Conservation (phyloP, 768 basidiomycete species). For the Boletus coccyginus region DNA sequence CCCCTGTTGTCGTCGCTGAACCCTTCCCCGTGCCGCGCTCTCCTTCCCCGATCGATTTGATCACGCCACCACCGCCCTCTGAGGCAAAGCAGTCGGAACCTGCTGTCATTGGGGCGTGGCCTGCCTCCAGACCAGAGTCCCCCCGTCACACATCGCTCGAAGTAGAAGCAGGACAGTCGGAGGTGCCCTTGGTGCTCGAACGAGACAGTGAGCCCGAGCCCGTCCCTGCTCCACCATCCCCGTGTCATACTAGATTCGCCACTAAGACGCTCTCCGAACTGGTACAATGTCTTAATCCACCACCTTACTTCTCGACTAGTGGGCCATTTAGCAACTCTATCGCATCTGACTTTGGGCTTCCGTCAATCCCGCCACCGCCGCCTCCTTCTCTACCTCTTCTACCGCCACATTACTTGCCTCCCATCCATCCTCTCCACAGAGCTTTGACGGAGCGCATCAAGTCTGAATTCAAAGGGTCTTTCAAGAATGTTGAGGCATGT, state of each 20-base stretch:
- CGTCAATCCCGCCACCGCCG: constrained; percentile 6
- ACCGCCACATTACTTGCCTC: constrained; percentile 8
- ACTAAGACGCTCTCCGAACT: constrained; percentile 9
- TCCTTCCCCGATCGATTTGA: constrained; percentile 48
- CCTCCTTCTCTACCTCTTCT: constrained; percentile 2
- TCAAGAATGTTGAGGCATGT: constrained; percentile 24
- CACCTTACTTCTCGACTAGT: constrained; percentile 15
- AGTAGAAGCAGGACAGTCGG: constrained; percentile 9
- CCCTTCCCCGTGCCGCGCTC: constrained; percentile 34
- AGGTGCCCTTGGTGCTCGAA: constrained; percentile 3
- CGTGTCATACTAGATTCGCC: constrained; percentile 8
- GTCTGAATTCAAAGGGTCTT: constrained; percentile 20
- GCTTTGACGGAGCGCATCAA: constrained; percentile 17
- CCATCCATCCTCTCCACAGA: constrained; percentile 16
- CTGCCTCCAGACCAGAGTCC: constrained; percentile 36
- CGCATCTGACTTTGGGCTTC: constrained; percentile 15
- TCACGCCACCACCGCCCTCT: constrained; percentile 34
- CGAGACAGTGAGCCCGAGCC: constrained; percentile 4
- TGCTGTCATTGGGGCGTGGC: constrained; percentile 43
- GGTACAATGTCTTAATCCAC: constrained; percentile 20
- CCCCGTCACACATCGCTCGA: constrained; percentile 19
- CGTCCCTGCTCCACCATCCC: not conserved
- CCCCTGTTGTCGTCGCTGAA: constrained; percentile 20
- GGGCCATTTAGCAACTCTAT: constrained; percentile 23
- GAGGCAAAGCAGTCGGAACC: constrained; percentile 34